These are phyloP conservation scores for Magnaporthiopsis rhizophila DNA, from an alignment of 2,329 filamentous ascomycete species.

Conservation along the genomic window DNA sequence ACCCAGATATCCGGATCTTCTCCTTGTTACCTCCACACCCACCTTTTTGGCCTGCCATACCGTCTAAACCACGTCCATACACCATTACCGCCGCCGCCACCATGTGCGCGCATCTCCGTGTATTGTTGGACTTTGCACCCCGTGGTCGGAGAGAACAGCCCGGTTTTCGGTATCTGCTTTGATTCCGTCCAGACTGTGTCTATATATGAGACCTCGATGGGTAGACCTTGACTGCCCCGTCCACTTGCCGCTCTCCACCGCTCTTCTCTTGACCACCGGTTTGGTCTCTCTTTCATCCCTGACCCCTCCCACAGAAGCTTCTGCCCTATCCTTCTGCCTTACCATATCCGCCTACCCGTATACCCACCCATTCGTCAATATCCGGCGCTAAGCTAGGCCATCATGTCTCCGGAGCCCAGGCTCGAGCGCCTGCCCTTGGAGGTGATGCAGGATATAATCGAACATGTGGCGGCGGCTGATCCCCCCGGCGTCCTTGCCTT, in stretches of 20 bases:
- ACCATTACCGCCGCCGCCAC: neutral
- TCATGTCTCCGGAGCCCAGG: neutral
- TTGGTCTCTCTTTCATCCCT: neutral
- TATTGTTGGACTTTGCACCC: neutral
- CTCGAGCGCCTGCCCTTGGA: neutral
- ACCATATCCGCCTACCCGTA: neutral
- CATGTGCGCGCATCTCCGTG: neutral
- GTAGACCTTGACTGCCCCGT: neutral
- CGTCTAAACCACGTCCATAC: too few relatives aligned
- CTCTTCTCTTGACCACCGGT: neutral
- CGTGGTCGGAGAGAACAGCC: neutral
- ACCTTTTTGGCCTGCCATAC: neutral
- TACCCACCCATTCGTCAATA: neutral
- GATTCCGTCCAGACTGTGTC: too few relatives aligned
- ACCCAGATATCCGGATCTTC: neutral
- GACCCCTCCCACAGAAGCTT: neutral
- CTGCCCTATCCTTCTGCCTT: neutral
- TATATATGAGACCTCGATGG: neutral
- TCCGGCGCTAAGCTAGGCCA: neutral
- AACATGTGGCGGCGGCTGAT: neutral
- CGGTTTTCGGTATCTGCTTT: neutral
- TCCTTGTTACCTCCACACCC: neutral
- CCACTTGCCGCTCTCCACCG: neutral
- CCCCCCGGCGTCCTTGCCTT: neutral
- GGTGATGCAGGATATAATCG: neutral